Percentiles rank a stretch among this genome's conserved stretches.
Evolutionary conservation across 108 stramenopile species (phyloP).

Genomic region (Seminavis robusta): DNA sequence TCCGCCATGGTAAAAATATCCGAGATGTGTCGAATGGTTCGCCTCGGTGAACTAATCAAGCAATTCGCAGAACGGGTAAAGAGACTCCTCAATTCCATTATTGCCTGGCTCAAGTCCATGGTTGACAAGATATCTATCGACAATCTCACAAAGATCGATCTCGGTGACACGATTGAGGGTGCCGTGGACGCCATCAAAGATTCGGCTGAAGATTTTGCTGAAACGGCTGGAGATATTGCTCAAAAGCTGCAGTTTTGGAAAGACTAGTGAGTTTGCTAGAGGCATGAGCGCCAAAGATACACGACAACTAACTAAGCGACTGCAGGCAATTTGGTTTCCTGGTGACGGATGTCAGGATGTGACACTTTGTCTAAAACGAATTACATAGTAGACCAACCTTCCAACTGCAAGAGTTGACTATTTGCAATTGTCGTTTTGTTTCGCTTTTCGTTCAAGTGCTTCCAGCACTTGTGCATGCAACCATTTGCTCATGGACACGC

Average conservation of each 20-base stretch:
- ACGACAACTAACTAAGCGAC: too few relatives aligned
- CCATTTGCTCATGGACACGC: too few relatives aligned
- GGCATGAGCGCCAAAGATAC: too few relatives aligned
- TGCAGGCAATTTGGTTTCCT: too few relatives aligned
- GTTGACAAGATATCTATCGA: slow-evolving; percentile 10
- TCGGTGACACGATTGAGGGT: not conserved
- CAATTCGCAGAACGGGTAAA: slow-evolving; percentile 32
- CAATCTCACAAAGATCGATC: too few relatives aligned
- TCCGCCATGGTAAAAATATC: slow-evolving; percentile 30
- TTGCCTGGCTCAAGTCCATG: slow-evolving; percentile 11
- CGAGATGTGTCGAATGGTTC: slow-evolving; percentile 46
- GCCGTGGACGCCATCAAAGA: not conserved
- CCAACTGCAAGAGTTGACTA: too few relatives aligned
- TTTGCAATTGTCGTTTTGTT: too few relatives aligned
- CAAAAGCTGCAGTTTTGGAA: not conserved
- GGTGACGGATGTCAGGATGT: too few relatives aligned
- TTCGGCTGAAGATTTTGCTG: not conserved
- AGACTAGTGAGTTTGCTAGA: not conserved
- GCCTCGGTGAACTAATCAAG: slow-evolving; percentile 30
- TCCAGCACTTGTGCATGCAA: too few relatives aligned
- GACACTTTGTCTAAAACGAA: too few relatives aligned
- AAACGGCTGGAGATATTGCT: not conserved
- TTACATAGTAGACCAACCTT: too few relatives aligned
- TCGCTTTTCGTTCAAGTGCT: too few relatives aligned
- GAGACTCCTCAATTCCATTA: slow-evolving; percentile 5